Base-by-base conservation (phyloP, 257 asterid species). In the Penstemon barbatus region DNA sequence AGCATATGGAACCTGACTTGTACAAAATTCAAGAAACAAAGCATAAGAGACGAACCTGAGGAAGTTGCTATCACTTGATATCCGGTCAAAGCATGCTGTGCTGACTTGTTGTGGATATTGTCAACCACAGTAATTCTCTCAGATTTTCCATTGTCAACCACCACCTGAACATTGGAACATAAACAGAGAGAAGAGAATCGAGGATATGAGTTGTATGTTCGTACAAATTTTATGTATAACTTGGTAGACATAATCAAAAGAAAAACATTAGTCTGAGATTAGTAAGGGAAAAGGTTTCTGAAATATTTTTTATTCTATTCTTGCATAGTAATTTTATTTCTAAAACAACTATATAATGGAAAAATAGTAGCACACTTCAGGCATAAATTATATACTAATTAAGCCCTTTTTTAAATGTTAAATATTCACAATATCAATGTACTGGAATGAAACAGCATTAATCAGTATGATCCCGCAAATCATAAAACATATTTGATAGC, bases 41-140 rank as follows among this genome's bases (percentile, higher is more conserved):
- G 71, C 44, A 43, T 48, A 48, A 72, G 66, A 69, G 74, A 72
- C 86, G 4, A 54, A 86, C 97, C 96, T 44, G 70, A 66, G 45
- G 80, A 83, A 61, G 87, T 76, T 74, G 83, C 84, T 70, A 93
- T 79, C 60, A 88, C 92, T 72, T 84, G 86, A 75, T 93, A 93
- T 60, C 83, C 86, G 49, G 97, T 90, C 77, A 84, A 81, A 25
- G 97, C 95, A 83, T 75, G 83, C 72, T 87, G 97, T n/a, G 93
- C 88, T 62, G 87, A 68, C 62, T 71, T 62, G 12, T 79, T 77
- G 71, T 72, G 75, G 71, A 52, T 68, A 67, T 84, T 77, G 73
- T 83, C 87, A 57, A 82, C 75, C 7, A 86, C 84, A 40, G 94
- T 88, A 40, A 93, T 87, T 66, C 92, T 84, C 71, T 93, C 97